A percentile compares a stretch with the other conserved stretches of the same genome.
phyloP scores from a whole-genome alignment of 345 rosid genomes.

The Trapa incisa region DNA sequence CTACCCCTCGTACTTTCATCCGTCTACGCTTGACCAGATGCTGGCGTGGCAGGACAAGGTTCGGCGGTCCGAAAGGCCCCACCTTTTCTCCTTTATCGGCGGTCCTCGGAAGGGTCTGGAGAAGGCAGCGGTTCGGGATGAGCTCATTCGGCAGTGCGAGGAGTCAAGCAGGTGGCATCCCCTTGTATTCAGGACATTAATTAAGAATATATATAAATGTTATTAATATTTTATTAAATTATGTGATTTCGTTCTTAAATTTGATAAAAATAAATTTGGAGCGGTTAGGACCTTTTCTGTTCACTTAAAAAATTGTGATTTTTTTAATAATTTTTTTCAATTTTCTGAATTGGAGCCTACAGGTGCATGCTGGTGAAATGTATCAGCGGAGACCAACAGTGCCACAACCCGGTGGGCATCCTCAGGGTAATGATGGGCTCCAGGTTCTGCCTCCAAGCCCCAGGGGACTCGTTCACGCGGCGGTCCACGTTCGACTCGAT shows the following conservation, averaged over 20 bases:
- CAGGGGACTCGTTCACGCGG: conserved; percentile 50
- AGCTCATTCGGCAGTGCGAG: conserved; percentile 37
- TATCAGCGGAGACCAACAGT: conserved; percentile 11
- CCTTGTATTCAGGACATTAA: no score
- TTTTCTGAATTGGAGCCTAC: no score
- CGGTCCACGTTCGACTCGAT: conserved; percentile 41
- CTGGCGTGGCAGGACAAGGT: conserved; percentile 27
- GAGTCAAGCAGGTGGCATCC: conserved; percentile 13
- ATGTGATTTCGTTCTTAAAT: no score
- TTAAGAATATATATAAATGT: no score
- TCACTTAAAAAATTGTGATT: no score
- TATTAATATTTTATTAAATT: no score
- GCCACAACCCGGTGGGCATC: conserved; percentile 27
- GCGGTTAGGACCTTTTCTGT: no score
- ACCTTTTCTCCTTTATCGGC: conserved; percentile 45
- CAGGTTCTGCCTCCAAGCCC: conserved; percentile 43
- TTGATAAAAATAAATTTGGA: no score
- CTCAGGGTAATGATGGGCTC: conserved; percentile 28
- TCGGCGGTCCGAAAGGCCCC: conserved; percentile 16
- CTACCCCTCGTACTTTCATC: conserved; percentile 54
- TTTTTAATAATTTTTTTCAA: no score
- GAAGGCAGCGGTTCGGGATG: conserved; percentile 39
- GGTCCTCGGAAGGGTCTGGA: conserved; percentile 30
- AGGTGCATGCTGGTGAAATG: conserved; percentile 31
- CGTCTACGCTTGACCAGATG: conserved; percentile 26